Evolutionary conservation across 1,284 basidiomycete genomes (phyloP), one percentile per base, ranked within the genome.

Genomic region (Meira nashicola): DNA sequence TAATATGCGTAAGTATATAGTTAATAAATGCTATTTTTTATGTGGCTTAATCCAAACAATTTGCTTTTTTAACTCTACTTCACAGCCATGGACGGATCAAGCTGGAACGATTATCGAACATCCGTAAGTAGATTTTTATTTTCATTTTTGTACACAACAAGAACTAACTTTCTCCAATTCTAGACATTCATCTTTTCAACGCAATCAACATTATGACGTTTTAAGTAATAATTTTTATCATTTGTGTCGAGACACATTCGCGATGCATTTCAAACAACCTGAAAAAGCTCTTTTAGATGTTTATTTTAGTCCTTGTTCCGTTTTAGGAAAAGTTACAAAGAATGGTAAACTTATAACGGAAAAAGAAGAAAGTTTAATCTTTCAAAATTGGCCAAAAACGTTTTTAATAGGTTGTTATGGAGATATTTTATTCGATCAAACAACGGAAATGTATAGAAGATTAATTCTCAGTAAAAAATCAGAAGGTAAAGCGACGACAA

Each of bases 101-200:
- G 46, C 46, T 19, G 46, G 46, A 19, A 48, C 46, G 46, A 48
- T 25, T 12, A 23, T 48, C 3, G 46, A 48, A 12, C 46, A 48
- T 33, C 28, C 28, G 28, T 33, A 8, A 33, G 28, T 33, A 33
- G n/a, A n/a, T n/a, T n/a, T n/a, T n/a, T n/a, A n/a, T n/a, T n/a
- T n/a, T n/a, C n/a, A n/a, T n/a, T n/a, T n/a, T n/a, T n/a, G n/a
- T n/a, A n/a, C n/a, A n/a, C n/a, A n/a, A n/a, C n/a, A 33, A 33
- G 8, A 4, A 33, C 28, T 33, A 33, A 33, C 28, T 33, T 33
- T 4, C 8, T 3, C 28, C 8, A 33, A 4, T 8, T 33, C 3
- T 12, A 23, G 21, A 5, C 12, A 48, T 23, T 48, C 46, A 17
- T 48, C 46, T 17, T 48, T 21, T 23, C 14, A 48, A 25, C 46